phyloP scores from a whole-genome alignment of 257 asterid genomes.

The Eustoma russellianum region DNA sequence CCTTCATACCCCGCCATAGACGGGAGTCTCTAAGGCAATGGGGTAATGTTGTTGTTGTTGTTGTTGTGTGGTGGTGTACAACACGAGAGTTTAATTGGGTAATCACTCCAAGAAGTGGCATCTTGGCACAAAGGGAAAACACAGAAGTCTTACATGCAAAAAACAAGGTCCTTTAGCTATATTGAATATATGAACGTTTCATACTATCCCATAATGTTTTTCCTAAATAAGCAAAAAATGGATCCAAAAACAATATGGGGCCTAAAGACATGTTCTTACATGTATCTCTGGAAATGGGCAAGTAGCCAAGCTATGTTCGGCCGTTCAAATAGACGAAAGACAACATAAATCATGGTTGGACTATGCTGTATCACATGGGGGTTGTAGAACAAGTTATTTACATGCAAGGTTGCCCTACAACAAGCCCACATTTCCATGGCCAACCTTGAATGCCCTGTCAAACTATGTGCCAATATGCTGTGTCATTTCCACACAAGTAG shows the following conservation, averaged over 20 bases:
- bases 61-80: too few species aligned
- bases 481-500: slow-evolving; percentile 37
- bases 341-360: slow-evolving; percentile 47
- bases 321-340: slow-evolving; percentile 29
- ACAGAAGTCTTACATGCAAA: too few species aligned
- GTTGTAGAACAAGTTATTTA: slow-evolving; percentile 22
- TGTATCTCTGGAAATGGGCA: slow-evolving; percentile 41
- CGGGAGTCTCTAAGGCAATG: too few species aligned
- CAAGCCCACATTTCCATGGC: slow-evolving; percentile 39
- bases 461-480: slow-evolving; percentile 25
- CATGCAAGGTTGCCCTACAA: slow-evolving; percentile 38
- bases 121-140: slow-evolving; percentile 2
- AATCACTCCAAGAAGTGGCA: neutral
- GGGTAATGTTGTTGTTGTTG: too few species aligned
- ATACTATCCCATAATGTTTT: neutral
- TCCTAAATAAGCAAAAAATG: slow-evolving; percentile 12
- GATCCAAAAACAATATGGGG: slow-evolving; percentile 29
- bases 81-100: too few species aligned
- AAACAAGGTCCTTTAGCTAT: too few species aligned
- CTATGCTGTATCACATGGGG: slow-evolving; percentile 67
- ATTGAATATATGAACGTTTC: too few species aligned
- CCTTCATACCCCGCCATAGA: too few species aligned
- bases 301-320: slow-evolving; percentile 41
- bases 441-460: slow-evolving; percentile 20
- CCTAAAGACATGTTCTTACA: slow-evolving; percentile 25